Conservation (phyloP, 768 basidiomycete species). For the Zangia roseola region DNA sequence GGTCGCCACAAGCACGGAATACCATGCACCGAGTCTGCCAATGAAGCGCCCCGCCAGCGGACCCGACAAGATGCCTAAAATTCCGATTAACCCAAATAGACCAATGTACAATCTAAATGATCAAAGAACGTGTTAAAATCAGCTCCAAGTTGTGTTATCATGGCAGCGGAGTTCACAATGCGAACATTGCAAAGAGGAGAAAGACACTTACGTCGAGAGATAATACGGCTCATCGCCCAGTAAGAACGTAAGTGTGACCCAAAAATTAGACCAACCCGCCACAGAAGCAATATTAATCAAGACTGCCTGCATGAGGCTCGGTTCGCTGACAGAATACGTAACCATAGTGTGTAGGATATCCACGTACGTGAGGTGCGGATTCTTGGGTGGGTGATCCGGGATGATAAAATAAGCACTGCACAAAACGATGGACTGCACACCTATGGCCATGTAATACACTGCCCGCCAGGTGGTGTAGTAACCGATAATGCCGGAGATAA, state of each 20-base stretch:
- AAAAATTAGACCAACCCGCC: slow-evolving; percentile 35
- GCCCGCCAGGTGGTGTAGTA: slow-evolving; percentile 41
- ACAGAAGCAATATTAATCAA: slow-evolving; percentile 27
- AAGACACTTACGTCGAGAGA: slow-evolving; percentile 34
- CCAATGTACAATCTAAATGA: slow-evolving; percentile 36
- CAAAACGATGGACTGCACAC: slow-evolving; percentile 31
- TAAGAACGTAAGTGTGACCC: slow-evolving; percentile 47
- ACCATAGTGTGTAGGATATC: slow-evolving; percentile 38
- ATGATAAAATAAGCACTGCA: slow-evolving; percentile 30
- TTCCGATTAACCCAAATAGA: slow-evolving; percentile 47
- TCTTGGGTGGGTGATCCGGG: slow-evolving; percentile 45
- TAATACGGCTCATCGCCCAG: slow-evolving; percentile 40
- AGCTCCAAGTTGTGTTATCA: background rate
- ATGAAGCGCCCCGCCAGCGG: slow-evolving; percentile 28
- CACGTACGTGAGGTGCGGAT: slow-evolving; percentile 35
- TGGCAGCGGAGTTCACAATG: background rate
- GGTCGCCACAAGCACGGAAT: slow-evolving; percentile 37
- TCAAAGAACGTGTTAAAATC: background rate
- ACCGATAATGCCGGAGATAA: slow-evolving; percentile 40
- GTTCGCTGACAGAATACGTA: slow-evolving; percentile 39
- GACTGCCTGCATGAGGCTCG: slow-evolving; percentile 38
- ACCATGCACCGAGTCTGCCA: slow-evolving; percentile 41
- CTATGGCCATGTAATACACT: slow-evolving; percentile 43
- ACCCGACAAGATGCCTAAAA: slow-evolving; percentile 35
- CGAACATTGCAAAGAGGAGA: background rate